phyloP scores from a whole-genome alignment of 2,329 filamentous ascomycete genomes.

The Aspergillus ochraceus region DNA sequence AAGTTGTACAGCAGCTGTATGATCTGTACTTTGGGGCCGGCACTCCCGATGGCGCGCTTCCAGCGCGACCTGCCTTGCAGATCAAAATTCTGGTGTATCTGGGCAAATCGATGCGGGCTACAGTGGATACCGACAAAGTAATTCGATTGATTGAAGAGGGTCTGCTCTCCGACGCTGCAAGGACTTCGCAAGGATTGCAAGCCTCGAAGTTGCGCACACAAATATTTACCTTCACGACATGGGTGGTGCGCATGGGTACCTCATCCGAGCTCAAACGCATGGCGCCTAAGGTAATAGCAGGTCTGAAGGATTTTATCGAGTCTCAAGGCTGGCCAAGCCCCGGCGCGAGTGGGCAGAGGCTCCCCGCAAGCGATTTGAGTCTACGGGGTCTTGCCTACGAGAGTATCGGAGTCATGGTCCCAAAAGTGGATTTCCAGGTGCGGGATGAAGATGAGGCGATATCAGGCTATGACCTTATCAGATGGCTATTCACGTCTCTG shows the following conservation, averaged over 20 bases:
- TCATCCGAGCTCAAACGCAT: slow-evolving; percentile 62
- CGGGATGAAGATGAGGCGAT: slow-evolving; percentile 34
- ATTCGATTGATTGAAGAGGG: slow-evolving; percentile 68
- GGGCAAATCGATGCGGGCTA: slow-evolving; percentile 73
- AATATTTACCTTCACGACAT: slow-evolving; percentile 82
- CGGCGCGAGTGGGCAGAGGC: slow-evolving; percentile 51
- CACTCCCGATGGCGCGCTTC: slow-evolving; percentile 40
- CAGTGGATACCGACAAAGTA: slow-evolving; percentile 67
- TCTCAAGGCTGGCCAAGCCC: slow-evolving; percentile 80
- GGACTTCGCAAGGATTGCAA: slow-evolving; percentile 64
- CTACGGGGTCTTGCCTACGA: slow-evolving; percentile 84
- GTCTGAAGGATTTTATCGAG: slow-evolving; percentile 72
- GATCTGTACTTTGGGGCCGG: slow-evolving; percentile 68
- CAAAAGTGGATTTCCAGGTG: slow-evolving; percentile 42
- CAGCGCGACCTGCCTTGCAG: slow-evolving; percentile 67
- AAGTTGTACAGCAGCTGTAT: slow-evolving; percentile 67
- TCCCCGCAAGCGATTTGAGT: slow-evolving; percentile 60
- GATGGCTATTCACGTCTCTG: slow-evolving; percentile 82
- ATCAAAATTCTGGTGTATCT: slow-evolving; percentile 75
- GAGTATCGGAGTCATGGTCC: slow-evolving; percentile 77
- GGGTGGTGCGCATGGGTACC: slow-evolving; percentile 75
- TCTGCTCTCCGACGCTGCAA: slow-evolving; percentile 50
- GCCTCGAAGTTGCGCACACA: slow-evolving; percentile 76
- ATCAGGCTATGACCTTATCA: slow-evolving; percentile 55
- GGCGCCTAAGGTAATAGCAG: slow-evolving; percentile 66